Conservation (phyloP, 768 basidiomycete species). For the Vararia minispora region DNA sequence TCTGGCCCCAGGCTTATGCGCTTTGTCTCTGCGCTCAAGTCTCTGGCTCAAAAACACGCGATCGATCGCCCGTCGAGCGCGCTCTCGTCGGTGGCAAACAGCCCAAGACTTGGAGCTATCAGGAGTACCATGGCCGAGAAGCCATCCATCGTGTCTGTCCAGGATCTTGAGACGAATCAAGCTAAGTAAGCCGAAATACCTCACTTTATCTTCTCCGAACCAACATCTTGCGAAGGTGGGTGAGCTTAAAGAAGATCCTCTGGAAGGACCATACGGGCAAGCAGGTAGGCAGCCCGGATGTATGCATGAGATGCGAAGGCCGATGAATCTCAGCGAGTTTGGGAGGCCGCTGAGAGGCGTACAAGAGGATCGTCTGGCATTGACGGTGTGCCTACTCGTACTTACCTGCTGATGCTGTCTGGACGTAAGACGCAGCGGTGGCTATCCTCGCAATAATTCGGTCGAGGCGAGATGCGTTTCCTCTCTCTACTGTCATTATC, state of each 20-base stretch:
- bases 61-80: no score
- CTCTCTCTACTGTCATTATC: slow-evolving; percentile 70
- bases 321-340: slow-evolving; percentile 43
- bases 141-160: slow-evolving; percentile 6
- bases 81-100: no score
- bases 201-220: background rate
- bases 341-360: slow-evolving; percentile 84
- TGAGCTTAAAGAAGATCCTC: slow-evolving; percentile 70
- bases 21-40: no score
- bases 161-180: slow-evolving; percentile 8
- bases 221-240: slow-evolving; percentile 60
- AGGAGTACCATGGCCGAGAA: slow-evolving; percentile 8
- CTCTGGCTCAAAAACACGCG: no score
- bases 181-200: slow-evolving; percentile 7
- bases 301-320: background rate
- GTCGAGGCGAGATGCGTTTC: slow-evolving; percentile 63
- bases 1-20: no score
- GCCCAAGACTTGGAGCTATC: no score
- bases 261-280: slow-evolving; percentile 72
- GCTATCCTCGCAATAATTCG: slow-evolving; percentile 73
- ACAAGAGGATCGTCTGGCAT: slow-evolving; percentile 67
- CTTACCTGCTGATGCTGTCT: background rate
- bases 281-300: slow-evolving; percentile 32
- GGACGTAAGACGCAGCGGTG: slow-evolving; percentile 42
- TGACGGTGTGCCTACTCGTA: slow-evolving; percentile 44